phyloP scores from a whole-genome alignment of 495 filamentous ascomycete genomes.

The Apiosordaria backusii region DNA sequence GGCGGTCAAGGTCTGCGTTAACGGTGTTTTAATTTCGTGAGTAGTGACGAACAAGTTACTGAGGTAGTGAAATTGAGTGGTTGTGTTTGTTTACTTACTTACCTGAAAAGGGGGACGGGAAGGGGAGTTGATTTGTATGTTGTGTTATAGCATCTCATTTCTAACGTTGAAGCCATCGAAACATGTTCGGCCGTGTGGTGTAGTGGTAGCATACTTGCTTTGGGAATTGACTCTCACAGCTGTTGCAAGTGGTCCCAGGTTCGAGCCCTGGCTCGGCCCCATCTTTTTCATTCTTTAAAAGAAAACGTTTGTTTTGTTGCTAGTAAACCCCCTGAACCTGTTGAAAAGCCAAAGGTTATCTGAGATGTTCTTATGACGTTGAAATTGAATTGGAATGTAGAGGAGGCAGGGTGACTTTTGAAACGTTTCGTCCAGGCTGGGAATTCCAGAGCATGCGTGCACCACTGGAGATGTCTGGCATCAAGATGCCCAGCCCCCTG shows the following conservation, averaged over 20 bases:
- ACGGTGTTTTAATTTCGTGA: neutral
- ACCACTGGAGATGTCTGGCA: neutral
- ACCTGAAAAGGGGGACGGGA: neutral
- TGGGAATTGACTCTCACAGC: conserved; percentile 10
- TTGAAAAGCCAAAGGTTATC: too few species aligned
- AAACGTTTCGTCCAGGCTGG: neutral
- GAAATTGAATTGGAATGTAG: neutral
- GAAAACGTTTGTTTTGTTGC: too few species aligned
- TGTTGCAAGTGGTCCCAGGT: conserved; percentile 29
- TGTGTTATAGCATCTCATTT: neutral
- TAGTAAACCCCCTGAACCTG: too few species aligned
- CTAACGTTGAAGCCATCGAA: neutral
- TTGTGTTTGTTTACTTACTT: neutral
- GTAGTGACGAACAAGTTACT: neutral
- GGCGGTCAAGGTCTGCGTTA: conserved; percentile 20
- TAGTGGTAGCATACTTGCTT: conserved; percentile 32
- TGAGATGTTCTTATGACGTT: too few species aligned
- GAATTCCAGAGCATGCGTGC: neutral
- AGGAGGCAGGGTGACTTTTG: neutral
- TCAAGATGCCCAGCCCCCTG: neutral
- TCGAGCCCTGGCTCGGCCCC: conserved; percentile 26
- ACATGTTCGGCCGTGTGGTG: conserved; percentile 19
- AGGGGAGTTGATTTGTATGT: neutral
- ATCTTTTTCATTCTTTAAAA: conserved; percentile 2
- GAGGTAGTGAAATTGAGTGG: neutral